Evolutionary conservation across 805 yeast species (phyloP), one percentile per base, ranked within the genome.

Genomic region (Spathaspora hagerdaliae): DNA sequence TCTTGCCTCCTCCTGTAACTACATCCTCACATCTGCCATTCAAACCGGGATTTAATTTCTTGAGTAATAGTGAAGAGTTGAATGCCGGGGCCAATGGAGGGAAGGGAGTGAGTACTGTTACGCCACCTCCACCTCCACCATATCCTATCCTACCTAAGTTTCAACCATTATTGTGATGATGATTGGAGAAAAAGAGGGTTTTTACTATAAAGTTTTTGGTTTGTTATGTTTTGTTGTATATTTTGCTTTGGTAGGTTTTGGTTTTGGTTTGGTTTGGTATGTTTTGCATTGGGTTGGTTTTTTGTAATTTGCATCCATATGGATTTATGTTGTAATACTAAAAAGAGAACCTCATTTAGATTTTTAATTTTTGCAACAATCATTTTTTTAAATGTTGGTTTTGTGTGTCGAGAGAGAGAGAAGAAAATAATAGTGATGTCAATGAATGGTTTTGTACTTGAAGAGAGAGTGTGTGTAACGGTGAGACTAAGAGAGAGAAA

Each of bases 141-240:
- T 60, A 58, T 12, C 59, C 65, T 6, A 48, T 54, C n/a, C 46
- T 57, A 29, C 67, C 69, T 14, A 55, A 49, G 45, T 66, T 66
- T 51, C 70, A 65, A 43, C 71, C 69, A 10, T 52, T 64, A 31
- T 50, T 64, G 32, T 56, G 24, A 19, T 19, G 24, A 19, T 19
- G 2, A 5, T 19, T 19, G 2, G 24, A 19, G 24, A 19, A 5
- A 19, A 40, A 32, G 11, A 33, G 37, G 37, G 37, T 7, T 34
- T 7, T 27, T 7, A 7, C 31, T 7, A 7, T 7, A 10, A 10
- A 10, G 10, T 10, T 27, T 27, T 27, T 27, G 31, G 31, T 7
- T 27, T 27, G 7, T 27, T 27, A 14, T 3, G 5, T 3, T 35
- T 14, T 24, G 37, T 35, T 12, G 37, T 3, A 29, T 29, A 4